These are phyloP conservation scores for Wickerhamomyces hampshirensis DNA, from an alignment of 805 yeast species.

Conservation along the genomic window DNA sequence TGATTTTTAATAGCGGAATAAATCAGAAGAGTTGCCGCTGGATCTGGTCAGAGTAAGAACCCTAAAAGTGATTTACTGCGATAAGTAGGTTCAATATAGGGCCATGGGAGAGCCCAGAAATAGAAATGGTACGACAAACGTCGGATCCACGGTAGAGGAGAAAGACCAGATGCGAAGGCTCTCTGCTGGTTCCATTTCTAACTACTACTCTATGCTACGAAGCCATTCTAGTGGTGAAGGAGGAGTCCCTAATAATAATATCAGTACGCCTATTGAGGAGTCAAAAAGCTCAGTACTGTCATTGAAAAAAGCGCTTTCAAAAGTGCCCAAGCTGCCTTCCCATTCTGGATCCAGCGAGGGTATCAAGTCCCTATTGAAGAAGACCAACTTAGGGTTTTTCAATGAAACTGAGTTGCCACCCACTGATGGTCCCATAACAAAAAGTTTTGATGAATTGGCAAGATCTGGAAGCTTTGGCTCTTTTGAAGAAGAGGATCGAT, in stretches of 20 bases:
- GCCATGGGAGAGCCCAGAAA: no score
- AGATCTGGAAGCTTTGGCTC: conserved; percentile 5
- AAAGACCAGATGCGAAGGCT: no score
- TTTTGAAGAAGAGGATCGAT: conserved; percentile 3
- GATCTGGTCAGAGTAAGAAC: no score
- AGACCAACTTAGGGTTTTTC: conserved; percentile 13
- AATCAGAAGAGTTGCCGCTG: no score
- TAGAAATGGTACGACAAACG: no score
- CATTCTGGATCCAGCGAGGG: conserved; percentile 8
- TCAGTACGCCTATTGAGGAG: no score
- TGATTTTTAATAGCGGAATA: no score
- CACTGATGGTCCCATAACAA: conserved; percentile 23
- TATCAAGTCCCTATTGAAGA: conserved; percentile 12
- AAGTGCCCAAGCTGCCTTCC: conserved; percentile 12
- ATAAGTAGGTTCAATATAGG: no score
- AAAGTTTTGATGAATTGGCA: conserved; percentile 13
- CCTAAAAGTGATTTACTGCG: no score
- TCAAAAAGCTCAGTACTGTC: no score
- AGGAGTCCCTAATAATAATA: no score
- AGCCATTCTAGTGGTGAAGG: conserved; percentile 5
- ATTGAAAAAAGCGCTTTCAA: conserved; percentile 12
- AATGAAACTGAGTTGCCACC: conserved; percentile 2
- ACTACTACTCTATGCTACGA: conserved; percentile 16
- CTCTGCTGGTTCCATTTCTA: conserved; percentile 12
- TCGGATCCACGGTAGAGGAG: no score